Conservation (phyloP, 192 early-diverging fungal genomes). For the Entrophospora sp. region DNA sequence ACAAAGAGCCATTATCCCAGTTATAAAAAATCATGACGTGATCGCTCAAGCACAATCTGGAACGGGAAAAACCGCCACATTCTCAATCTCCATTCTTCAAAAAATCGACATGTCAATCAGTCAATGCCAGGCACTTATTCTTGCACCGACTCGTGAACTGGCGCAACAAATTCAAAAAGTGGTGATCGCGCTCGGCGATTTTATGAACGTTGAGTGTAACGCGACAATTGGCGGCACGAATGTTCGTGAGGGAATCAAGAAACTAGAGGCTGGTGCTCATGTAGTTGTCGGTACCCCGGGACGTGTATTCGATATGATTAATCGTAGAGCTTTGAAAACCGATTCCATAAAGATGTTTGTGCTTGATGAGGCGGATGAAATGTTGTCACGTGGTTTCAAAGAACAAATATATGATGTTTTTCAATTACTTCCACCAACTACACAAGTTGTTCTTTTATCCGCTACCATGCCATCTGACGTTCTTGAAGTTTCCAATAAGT, state of each 20-base stretch:
- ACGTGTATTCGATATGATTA: conserved; percentile 98
- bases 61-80: conserved; percentile 99
- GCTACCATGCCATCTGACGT: conserved; percentile 97
- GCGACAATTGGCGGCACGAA: conserved; percentile 97
- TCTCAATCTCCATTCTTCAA: conserved; percentile 98
- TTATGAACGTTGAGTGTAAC: conserved; percentile 90
- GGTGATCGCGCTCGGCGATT: conserved; percentile 88
- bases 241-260: conserved; percentile 81
- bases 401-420: conserved; percentile 98
- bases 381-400: conserved; percentile 98
- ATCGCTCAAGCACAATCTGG: conserved; percentile 99
- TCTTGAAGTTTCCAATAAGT: conserved; percentile 90
- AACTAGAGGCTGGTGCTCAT: conserved; percentile 74
- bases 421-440: conserved; percentile 76
- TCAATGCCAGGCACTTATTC: conserved; percentile 90
- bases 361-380: conserved; percentile 98
- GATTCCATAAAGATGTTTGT: conserved; percentile 94
- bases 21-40: conserved; percentile 93
- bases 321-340: conserved; percentile 77
- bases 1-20: conserved; percentile 92
- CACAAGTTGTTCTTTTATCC: conserved; percentile 94
- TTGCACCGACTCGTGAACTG: conserved; percentile 96
- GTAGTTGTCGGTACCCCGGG: conserved; percentile 98
- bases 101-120: conserved; percentile 69
- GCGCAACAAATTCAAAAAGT: conserved; percentile 98